Conservation (phyloP, 2,329 filamentous ascomycete species). For the Diaporthe amygdali region DNA sequence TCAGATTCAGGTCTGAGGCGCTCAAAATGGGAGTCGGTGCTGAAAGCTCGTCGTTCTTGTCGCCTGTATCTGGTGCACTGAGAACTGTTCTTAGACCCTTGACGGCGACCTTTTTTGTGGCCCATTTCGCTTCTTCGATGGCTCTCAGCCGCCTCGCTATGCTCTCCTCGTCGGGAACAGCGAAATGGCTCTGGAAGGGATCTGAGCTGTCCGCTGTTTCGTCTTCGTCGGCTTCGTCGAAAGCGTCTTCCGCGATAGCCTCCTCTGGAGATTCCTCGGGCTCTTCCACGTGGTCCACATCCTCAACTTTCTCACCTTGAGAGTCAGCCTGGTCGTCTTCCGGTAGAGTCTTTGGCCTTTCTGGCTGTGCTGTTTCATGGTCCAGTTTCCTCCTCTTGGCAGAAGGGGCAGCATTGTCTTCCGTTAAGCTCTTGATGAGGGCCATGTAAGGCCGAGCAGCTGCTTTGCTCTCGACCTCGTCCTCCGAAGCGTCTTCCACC, state of each 20-base stretch:
- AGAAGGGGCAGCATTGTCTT: constrained; percentile 45
- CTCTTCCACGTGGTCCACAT: constrained; percentile 51
- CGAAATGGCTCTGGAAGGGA: constrained; percentile 84
- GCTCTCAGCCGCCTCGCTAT: constrained; percentile 59
- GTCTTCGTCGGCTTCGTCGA: constrained; percentile 52
- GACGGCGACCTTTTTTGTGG: constrained; percentile 50
- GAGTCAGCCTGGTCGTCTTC: constrained; percentile 24
- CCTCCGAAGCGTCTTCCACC: constrained; percentile 49
- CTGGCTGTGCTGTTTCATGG: constrained; percentile 35
- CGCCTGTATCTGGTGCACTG: constrained; percentile 49
- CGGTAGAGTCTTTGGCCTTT: constrained; percentile 26
- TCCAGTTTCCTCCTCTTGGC: constrained; percentile 65
- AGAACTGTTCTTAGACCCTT: constrained; percentile 55
- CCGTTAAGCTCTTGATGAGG: constrained; percentile 62
- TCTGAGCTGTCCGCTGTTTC: constrained; percentile 54
- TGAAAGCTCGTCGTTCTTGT: constrained; percentile 35
- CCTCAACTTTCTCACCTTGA: constrained; percentile 39
- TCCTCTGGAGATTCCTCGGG: constrained; percentile 47
- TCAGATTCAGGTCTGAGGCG: constrained; percentile 64
- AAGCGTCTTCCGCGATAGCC: constrained; percentile 29
- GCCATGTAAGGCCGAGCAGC: constrained; percentile 58
- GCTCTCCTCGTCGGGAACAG: constrained; percentile 65
- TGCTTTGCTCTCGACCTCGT: constrained; percentile 41
- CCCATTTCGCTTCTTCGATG: constrained; percentile 56
- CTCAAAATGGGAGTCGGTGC: constrained; percentile 42